phyloP scores from a whole-genome alignment of 768 basidiomycete genomes.

The Suillus luteus region DNA sequence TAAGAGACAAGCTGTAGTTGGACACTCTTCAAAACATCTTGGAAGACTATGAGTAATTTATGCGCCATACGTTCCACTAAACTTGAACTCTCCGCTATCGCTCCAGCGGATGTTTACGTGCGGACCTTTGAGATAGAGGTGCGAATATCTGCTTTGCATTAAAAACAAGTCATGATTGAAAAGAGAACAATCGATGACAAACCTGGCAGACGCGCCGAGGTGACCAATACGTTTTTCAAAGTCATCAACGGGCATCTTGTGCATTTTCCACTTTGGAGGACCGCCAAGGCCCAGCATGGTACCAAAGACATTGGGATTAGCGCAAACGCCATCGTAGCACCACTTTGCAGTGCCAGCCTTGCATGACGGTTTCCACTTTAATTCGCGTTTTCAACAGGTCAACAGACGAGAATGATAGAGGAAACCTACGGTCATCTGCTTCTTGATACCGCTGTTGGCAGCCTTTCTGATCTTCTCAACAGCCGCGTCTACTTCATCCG shows the following conservation, averaged over 20 bases:
- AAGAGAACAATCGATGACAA: slow-evolving; percentile 10
- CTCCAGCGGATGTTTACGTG: slow-evolving; percentile 50
- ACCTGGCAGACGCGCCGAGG: slow-evolving; percentile 41
- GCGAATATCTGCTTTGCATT: slow-evolving; percentile 37
- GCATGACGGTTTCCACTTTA: slow-evolving; percentile 55
- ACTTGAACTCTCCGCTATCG: slow-evolving; percentile 56
- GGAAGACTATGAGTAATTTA: neutral
- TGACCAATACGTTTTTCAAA: slow-evolving; percentile 38
- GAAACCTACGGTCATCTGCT: slow-evolving; percentile 47
- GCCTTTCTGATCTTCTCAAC: slow-evolving; percentile 48
- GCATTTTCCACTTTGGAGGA: slow-evolving; percentile 51
- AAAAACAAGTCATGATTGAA: neutral
- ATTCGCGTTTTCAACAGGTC: slow-evolving; percentile 5
- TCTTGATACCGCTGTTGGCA: slow-evolving; percentile 49
- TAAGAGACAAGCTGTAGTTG: neutral
- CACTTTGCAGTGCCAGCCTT: slow-evolving; percentile 49
- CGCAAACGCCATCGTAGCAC: slow-evolving; percentile 54
- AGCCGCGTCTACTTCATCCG: slow-evolving; percentile 41
- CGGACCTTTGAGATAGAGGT: slow-evolving; percentile 40
- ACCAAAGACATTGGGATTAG: slow-evolving; percentile 50
- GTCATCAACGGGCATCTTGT: slow-evolving; percentile 42
- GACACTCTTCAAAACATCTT: neutral
- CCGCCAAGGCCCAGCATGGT: slow-evolving; percentile 42
- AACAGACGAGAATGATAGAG: neutral
- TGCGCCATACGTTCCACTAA: slow-evolving; percentile 51